Evolutionary conservation across 1,284 basidiomycete species (phyloP).

Genomic region (Phlebopus sp.): DNA sequence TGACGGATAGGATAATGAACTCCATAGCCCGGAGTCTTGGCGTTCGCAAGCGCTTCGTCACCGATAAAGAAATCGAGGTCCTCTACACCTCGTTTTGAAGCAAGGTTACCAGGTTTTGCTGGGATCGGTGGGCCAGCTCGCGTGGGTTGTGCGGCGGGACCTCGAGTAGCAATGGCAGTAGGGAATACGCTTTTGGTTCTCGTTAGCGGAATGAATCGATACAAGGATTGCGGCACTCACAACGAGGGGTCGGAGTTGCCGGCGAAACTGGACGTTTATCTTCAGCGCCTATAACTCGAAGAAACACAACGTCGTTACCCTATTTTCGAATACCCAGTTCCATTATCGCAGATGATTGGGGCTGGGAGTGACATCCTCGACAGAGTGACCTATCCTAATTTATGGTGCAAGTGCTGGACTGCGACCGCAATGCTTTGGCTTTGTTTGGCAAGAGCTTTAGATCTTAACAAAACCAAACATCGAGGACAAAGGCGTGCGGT

Average conservation of each 20-base stretch:
- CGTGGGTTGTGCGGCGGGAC: constrained; percentile 58
- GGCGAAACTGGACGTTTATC: constrained; percentile 69
- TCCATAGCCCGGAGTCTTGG: constrained; percentile 87
- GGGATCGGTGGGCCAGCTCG: constrained; percentile 72
- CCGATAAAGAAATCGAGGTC: constrained; percentile 99
- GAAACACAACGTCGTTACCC: constrained; percentile 57
- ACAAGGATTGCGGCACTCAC: constrained; percentile 43
- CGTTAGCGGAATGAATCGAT: constrained; percentile 8
- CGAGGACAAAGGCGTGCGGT: too few species aligned
- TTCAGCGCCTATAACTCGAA: constrained; percentile 13
- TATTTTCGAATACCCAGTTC: constrained; percentile 96
- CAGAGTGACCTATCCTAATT: constrained; percentile 10
- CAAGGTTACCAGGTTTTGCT: constrained; percentile 87
- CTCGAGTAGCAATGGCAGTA: constrained; percentile 89
- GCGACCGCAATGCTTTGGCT: constrained; percentile 21
- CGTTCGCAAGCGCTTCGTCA: constrained; percentile 94
- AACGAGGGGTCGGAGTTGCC: constrained; percentile 99
- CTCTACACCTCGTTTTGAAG: constrained; percentile 96
- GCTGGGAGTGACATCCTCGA: constrained; percentile 73
- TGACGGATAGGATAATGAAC: constrained; percentile 97
- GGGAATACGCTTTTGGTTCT: constrained; percentile 75
- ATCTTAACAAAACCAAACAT: constrained; percentile 27
- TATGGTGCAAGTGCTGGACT: constrained; percentile 5
- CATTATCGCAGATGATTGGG: constrained; percentile 96
- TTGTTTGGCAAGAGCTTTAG: constrained; percentile 24